These are phyloP conservation scores for Colletotrichum theobromicola DNA, from an alignment of 2,329 filamentous ascomycete species.

Conservation along the genomic window DNA sequence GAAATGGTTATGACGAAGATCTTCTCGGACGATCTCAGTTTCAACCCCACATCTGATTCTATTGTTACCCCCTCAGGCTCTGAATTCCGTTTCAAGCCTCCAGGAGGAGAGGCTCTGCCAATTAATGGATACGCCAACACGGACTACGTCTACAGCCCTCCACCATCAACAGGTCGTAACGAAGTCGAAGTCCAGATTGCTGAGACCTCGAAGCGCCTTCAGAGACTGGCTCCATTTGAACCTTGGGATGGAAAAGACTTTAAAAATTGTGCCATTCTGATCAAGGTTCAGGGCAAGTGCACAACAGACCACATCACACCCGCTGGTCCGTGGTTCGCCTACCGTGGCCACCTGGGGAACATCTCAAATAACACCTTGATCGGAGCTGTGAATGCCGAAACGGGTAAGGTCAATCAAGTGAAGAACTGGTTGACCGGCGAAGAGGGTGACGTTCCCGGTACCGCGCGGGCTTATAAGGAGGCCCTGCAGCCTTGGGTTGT, in stretches of 20 bases:
- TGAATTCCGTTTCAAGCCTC: conserved; percentile 72
- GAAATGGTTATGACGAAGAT: conserved; percentile 77
- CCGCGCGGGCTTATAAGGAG: conserved; percentile 76
- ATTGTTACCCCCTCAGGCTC: conserved; percentile 72
- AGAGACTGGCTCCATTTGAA: conserved; percentile 71
- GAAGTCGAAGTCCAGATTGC: conserved; percentile 69
- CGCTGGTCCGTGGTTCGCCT: conserved; percentile 80
- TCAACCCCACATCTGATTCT: conserved; percentile 75
- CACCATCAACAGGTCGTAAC: not conserved
- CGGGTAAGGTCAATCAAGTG: conserved; percentile 70
- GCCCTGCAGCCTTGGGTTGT: conserved; percentile 26
- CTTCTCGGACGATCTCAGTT: conserved; percentile 73
- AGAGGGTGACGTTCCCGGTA: conserved; percentile 72
- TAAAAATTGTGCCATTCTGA: conserved; percentile 70
- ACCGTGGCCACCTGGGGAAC: conserved; percentile 80
- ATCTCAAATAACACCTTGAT: conserved; percentile 81
- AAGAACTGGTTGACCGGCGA: conserved; percentile 44
- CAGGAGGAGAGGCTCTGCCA: conserved; percentile 70
- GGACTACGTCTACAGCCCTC: conserved; percentile 66
- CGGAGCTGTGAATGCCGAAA: conserved; percentile 35
- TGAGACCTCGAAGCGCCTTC: conserved; percentile 74
- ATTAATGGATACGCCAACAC: conserved; percentile 25
- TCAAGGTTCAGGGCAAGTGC: conserved; percentile 79
- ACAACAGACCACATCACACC: conserved; percentile 82
- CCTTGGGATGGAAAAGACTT: conserved; percentile 76